phyloP scores from a whole-genome alignment of 2,329 filamentous ascomycete species.

The Clarireedia hainanense region DNA sequence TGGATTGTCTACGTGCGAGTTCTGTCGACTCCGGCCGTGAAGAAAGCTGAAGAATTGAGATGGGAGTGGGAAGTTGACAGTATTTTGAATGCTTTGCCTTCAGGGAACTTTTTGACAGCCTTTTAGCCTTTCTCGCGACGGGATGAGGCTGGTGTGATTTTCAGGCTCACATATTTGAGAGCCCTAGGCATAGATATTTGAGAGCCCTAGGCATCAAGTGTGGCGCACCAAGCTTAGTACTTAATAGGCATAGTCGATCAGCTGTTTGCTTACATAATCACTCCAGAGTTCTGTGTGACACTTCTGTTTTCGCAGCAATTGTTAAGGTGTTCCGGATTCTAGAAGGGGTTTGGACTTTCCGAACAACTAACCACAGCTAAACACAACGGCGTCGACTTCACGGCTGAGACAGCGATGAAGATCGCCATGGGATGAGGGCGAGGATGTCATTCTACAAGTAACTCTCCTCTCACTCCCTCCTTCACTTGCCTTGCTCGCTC shows the following conservation, averaged over 20 bases:
- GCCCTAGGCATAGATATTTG: background rate
- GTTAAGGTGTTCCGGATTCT: no score
- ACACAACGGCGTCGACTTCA: no score
- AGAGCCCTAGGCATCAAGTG: no score
- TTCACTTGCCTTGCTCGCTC: background rate
- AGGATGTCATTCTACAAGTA: background rate
- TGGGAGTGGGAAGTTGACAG: background rate
- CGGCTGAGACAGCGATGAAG: no score
- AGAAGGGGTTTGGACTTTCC: no score
- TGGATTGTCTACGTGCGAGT: background rate
- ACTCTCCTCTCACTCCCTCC: background rate
- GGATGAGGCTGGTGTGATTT: background rate
- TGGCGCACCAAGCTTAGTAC: no score
- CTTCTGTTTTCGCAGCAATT: no score
- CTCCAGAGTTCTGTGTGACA: no score
- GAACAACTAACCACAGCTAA: no score
- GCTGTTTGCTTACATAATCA: no score
- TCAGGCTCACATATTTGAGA: background rate
- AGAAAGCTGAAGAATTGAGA: background rate
- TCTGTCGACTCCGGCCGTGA: background rate
- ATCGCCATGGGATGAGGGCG: no score
- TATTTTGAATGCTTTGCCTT: background rate
- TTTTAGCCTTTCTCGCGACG: slow-evolving; percentile 9
- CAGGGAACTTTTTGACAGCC: slow-evolving; percentile 6
- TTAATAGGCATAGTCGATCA: no score